A percentile compares a stretch with the other conserved stretches of the same genome.
These are phyloP conservation scores for Boechera stricta DNA, from an alignment of 345 rosid species.

Conservation along the genomic window DNA sequence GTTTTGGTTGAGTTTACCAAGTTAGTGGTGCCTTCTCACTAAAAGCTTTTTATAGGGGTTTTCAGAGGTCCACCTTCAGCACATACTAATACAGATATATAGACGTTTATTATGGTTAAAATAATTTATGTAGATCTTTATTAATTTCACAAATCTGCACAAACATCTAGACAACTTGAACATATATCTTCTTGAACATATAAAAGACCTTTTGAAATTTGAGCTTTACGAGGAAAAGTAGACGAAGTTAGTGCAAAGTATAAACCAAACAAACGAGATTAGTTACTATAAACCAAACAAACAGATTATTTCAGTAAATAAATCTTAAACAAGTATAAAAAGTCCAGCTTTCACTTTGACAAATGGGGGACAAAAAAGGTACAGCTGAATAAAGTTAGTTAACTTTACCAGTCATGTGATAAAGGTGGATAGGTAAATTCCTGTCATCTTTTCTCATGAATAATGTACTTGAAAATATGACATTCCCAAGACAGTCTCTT, in stretches of 20 bases:
- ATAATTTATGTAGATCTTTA: conserved; percentile 2
- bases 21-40: conserved; percentile 32
- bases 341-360: conserved; percentile 40
- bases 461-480: conserved; percentile 27
- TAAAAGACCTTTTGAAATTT: conserved; percentile 36
- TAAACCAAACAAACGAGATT: conserved; percentile 28
- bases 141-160: conserved; percentile 36
- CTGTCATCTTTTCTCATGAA: conserved; percentile 37
- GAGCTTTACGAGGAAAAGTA: conserved; percentile 40
- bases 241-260: conserved; percentile 32
- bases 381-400: conserved; percentile 32
- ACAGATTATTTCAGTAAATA: conserved; percentile 26
- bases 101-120: not conserved
- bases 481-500: conserved; percentile 38
- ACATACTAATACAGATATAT: conserved; percentile 2
- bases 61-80: conserved; percentile 28
- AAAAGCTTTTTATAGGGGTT: conserved; percentile 26
- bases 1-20: conserved; percentile 32
- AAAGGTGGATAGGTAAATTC: conserved; percentile 37
- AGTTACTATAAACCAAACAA: conserved; percentile 23
- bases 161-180: conserved; percentile 42
- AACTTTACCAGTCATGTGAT: conserved; percentile 43
- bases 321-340: conserved; percentile 29
- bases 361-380: conserved; percentile 44
- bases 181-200: conserved; percentile 24